phyloP scores from a whole-genome alignment of 306 rosid species.

The Quercus mongolica region DNA sequence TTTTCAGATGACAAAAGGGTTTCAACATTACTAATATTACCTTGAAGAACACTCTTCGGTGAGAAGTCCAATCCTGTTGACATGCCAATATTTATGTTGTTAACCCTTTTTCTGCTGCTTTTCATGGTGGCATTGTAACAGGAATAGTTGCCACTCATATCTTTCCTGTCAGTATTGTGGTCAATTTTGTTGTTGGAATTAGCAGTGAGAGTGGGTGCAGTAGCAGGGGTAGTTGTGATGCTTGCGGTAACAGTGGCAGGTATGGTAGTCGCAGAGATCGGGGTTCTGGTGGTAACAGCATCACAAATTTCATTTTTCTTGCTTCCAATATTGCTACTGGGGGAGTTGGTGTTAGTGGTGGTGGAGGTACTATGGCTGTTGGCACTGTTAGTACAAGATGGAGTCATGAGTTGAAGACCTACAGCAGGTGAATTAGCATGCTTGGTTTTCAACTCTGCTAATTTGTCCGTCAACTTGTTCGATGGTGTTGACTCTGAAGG shows the following conservation, averaged over 20 bases:
- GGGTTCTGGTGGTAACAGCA: slow-evolving; percentile 11
- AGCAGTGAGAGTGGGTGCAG: slow-evolving; percentile 12
- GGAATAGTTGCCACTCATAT: slow-evolving; percentile 17
- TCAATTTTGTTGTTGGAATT: slow-evolving; percentile 2
- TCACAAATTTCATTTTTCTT: slow-evolving; percentile 15
- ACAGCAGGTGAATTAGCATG: slow-evolving; percentile 18
- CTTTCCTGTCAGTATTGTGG: slow-evolving; percentile 17
- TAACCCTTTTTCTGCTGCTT: slow-evolving; percentile 24
- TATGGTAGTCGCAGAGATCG: background rate
- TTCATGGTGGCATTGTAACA: slow-evolving; percentile 9
- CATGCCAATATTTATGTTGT: slow-evolving; percentile 22
- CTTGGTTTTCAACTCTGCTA: slow-evolving; percentile 17
- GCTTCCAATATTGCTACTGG: slow-evolving; percentile 13
- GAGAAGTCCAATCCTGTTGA: slow-evolving; percentile 58
- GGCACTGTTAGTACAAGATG: slow-evolving; percentile 8
- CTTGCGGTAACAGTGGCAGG: slow-evolving; percentile 8
- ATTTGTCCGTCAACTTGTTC: slow-evolving; percentile 15
- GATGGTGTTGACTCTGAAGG: slow-evolving; percentile 30
- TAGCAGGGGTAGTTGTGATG: slow-evolving; percentile 1
- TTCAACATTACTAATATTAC: slow-evolving; percentile 15
- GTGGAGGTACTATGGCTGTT: slow-evolving; percentile 15
- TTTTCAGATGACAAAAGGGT: background rate
- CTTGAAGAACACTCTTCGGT: slow-evolving; percentile 79
- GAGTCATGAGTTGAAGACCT: slow-evolving; percentile 29
- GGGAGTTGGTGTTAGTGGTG: background rate